Evolutionary conservation across 805 yeast species (phyloP), one percentile per base, ranked within the genome.

Genomic region (Blastobotrys attinorum): DNA sequence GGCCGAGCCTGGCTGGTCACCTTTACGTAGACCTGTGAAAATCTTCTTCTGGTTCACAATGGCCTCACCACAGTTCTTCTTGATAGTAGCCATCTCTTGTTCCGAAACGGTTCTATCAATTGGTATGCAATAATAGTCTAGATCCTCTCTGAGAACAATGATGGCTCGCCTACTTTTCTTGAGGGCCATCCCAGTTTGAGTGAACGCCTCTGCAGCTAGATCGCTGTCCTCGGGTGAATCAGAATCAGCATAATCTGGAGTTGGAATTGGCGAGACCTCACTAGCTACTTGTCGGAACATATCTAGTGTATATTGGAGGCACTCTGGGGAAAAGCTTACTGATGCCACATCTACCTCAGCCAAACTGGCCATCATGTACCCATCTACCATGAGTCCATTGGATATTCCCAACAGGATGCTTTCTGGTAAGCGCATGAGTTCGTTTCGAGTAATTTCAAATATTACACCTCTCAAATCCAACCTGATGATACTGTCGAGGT

Each of bases 51-150:
- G 78, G 8, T 64, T 54, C 22, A 77, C 69, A 50, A 90, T 68
- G 46, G 72, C 66, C 49, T 79, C 70, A 50, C 95, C 95, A 8
- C 87, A 92, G 47, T 76, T 75, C 39, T 76, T 59, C 61, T 90
- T 90, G 48, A 90, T 67, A 31, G 70, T 69, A 51, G 76, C 75
- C 73, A 88, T 79, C 35, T 79, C 76, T 21, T 76, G 79, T 13
- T 22, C 22, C 10, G 39, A 17, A 4, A 23, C 20, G 20, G 15
- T 7, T 1, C 72, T 46, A 62, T 33, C 66, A 35, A 86, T 89
- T 2, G 96, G 94, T 15, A 92, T 80, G 50, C 94, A 85, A 62
- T 89, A 92, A 64, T 77, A 92, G 60, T 92, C 98, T 52, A 92
- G 71, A 63, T 92, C 98, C 61, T 92, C 98, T 49, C 97, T 72